Evolutionary conservation across 2,329 filamentous ascomycete species (phyloP).

Genomic region (Hysterium pulicare): DNA sequence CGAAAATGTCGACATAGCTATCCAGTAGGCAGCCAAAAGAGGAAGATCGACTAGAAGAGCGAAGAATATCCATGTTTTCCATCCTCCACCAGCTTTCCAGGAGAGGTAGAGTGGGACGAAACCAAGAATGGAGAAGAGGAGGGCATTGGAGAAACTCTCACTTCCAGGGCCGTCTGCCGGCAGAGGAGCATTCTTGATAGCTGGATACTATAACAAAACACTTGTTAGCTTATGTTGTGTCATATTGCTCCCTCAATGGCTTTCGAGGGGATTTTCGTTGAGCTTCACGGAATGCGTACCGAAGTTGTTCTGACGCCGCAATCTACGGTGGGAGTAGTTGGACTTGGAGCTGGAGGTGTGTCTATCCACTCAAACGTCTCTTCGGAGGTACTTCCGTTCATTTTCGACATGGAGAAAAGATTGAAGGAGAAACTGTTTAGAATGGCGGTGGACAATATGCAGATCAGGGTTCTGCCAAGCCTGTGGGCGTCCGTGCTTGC

Average conservation of each 20-base stretch:
- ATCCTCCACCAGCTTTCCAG: constrained; percentile 78
- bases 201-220: constrained; percentile 60
- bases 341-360: constrained; percentile 56
- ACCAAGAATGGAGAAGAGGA: constrained; percentile 68
- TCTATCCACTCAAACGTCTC: constrained; percentile 65
- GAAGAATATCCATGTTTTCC: constrained; percentile 87
- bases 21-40: constrained; percentile 79
- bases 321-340: constrained; percentile 50
- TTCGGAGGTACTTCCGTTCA: constrained; percentile 41
- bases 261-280: constrained; percentile 13
- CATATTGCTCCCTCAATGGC: constrained; percentile 28
- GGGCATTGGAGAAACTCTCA: constrained; percentile 81
- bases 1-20: constrained; percentile 71
- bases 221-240: constrained; percentile 22
- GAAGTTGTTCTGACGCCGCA: constrained; percentile 61
- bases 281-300: constrained; percentile 41
- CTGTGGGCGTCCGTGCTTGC: not conserved
- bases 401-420: constrained; percentile 24
- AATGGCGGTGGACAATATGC: constrained; percentile 2
- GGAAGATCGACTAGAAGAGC: constrained; percentile 74
- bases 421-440: not conserved
- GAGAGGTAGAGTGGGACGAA: constrained; percentile 75
- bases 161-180: constrained; percentile 82
- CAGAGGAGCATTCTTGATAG: constrained; percentile 91
- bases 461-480: not conserved